phyloP scores from a whole-genome alignment of 192 early-diverging fungal genomes.

The Phlyctochytrium bullatum region DNA sequence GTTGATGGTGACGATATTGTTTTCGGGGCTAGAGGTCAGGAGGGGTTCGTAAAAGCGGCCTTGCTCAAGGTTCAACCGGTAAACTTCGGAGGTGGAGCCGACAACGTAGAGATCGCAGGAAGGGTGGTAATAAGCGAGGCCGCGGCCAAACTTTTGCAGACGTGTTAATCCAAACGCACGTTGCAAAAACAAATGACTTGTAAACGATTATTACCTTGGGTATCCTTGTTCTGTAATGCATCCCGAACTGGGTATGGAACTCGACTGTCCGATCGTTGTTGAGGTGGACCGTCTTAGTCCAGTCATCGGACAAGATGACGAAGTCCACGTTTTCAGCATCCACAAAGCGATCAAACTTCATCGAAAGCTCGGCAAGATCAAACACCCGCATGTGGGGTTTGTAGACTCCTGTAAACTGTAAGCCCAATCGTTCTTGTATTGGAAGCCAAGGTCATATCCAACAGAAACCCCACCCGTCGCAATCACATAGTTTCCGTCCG shows the following conservation, averaged over 20 bases:
- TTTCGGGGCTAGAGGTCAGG: constrained; percentile 60
- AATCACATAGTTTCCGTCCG: constrained; percentile 83
- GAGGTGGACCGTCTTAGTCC: constrained; percentile 92
- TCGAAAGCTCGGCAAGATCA: constrained; percentile 87
- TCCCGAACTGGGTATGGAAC: constrained; percentile 92
- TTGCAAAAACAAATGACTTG: constrained; percentile 11
- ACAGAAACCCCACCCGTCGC: constrained; percentile 68
- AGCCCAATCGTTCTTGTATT: no score
- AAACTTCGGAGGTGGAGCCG: constrained; percentile 80
- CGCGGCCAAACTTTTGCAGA: constrained; percentile 86
- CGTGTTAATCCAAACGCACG: no score
- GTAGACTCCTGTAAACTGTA: constrained; percentile 67
- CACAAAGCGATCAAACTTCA: constrained; percentile 98
- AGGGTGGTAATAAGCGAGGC: constrained; percentile 85
- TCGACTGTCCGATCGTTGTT: constrained; percentile 88
- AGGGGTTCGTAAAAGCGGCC: constrained; percentile 88
- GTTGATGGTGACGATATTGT: constrained; percentile 66
- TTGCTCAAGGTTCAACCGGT: constrained; percentile 86
- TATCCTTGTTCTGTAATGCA: constrained; percentile 91
- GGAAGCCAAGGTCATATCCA: not conserved
- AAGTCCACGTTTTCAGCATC: constrained; percentile 84
- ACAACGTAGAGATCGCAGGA: constrained; percentile 86
- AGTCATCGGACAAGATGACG: constrained; percentile 91
- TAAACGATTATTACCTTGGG: constrained; percentile 59
- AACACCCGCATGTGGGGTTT: constrained; percentile 96